These are phyloP conservation scores for Suillus americanus DNA, from an alignment of 768 basidiomycete genomes.

Conservation along the genomic window DNA sequence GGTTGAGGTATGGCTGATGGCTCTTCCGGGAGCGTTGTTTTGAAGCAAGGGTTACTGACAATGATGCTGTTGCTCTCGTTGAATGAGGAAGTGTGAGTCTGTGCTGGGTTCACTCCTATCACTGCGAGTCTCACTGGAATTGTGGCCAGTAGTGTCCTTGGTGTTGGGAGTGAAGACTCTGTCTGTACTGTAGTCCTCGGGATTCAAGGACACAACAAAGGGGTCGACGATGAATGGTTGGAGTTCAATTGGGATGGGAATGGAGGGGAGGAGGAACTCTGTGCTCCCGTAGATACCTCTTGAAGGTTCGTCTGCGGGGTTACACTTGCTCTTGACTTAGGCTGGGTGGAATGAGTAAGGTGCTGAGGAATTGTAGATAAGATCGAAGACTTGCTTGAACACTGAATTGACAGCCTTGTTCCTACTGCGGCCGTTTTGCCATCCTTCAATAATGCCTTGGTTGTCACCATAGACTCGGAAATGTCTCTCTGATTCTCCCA, in stretches of 20 bases:
- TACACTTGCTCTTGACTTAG: conserved; percentile 35
- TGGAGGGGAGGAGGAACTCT: conserved; percentile 29
- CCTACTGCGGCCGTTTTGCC: too few relatives aligned
- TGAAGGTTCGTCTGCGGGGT: conserved; percentile 41
- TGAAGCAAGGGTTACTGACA: background rate
- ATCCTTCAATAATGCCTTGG: too few relatives aligned
- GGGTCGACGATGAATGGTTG: background rate
- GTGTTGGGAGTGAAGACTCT: conserved; percentile 6
- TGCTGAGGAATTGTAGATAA: background rate
- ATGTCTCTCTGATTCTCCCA: too few relatives aligned
- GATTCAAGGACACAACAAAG: background rate
- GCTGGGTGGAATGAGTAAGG: background rate
- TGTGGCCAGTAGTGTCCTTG: background rate
- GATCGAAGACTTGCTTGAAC: too few relatives aligned
- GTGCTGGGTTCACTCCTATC: rapidly evolving
- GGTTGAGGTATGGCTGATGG: background rate
- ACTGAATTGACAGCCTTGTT: too few relatives aligned
- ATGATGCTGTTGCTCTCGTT: background rate
- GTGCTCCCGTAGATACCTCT: conserved; percentile 26
- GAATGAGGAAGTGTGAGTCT: background rate
- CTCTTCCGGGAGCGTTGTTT: rapidly evolving
- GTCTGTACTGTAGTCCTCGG: background rate
- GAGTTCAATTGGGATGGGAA: conserved; percentile 29
- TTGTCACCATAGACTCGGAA: too few relatives aligned
- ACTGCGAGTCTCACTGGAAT: background rate